phyloP scores from a whole-genome alignment of 345 rosid species.

The Toxicodendron radicans region DNA sequence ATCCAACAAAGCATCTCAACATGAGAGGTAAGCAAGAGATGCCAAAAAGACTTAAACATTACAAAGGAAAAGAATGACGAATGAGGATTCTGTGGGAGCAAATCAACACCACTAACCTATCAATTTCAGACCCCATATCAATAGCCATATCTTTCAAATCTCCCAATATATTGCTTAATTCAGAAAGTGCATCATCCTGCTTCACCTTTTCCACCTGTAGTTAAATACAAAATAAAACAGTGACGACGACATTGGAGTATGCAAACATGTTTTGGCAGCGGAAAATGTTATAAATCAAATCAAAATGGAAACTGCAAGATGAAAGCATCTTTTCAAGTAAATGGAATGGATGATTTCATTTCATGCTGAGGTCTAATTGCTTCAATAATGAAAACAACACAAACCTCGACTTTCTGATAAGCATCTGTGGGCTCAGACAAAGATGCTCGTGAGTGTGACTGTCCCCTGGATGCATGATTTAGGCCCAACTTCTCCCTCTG shows the following conservation, averaged over 20 bases:
- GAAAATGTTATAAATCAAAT: not conserved
- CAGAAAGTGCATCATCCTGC: conserved; percentile 79
- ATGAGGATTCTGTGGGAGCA: not conserved
- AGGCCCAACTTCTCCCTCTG: conserved; percentile 86
- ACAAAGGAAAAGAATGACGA: no score
- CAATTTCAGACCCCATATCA: conserved; percentile 85
- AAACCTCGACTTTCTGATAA: conserved; percentile 80
- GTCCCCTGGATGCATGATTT: conserved; percentile 50
- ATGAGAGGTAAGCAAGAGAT: not conserved
- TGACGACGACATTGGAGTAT: not conserved
- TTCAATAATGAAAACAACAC: conserved; percentile 18
- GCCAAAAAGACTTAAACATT: not conserved
- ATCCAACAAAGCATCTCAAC: not conserved
- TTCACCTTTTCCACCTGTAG: conserved; percentile 70
- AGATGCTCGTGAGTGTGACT: conserved; percentile 39
- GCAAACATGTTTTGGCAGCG: not conserved
- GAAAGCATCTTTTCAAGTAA: not conserved
- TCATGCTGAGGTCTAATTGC: conserved; percentile 5
- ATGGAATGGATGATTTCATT: not conserved
- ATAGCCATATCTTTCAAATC: conserved; percentile 83
- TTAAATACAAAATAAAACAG: not conserved
- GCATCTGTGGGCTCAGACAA: conserved; percentile 63
- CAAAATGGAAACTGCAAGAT: no score
- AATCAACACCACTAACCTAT: conserved; percentile 42
- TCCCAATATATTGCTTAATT: conserved; percentile 65